phyloP scores from a whole-genome alignment of 1,284 basidiomycete genomes.

The Moesziomyces sp. region DNA sequence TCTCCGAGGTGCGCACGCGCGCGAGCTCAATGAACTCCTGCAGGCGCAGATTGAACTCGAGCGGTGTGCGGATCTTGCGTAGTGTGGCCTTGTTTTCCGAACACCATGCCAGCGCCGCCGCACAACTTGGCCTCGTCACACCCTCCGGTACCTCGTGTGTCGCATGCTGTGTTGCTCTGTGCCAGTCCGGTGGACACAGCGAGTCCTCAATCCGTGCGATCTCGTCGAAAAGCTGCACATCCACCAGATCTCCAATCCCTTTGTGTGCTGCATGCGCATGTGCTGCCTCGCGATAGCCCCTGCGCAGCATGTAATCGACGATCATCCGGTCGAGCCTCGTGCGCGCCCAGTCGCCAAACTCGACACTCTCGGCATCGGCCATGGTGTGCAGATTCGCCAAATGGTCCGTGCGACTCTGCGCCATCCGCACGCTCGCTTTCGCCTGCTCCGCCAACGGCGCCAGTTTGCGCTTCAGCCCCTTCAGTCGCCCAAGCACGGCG shows the following conservation, averaged over 20 bases:
- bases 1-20: slow-evolving; percentile 20
- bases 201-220: slow-evolving; percentile 85
- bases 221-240: slow-evolving; percentile 81
- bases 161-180: not conserved
- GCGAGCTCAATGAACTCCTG: slow-evolving; percentile 95
- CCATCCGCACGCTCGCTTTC: slow-evolving; percentile 29
- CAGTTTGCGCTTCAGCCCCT: slow-evolving; percentile 84
- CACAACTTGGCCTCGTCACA: slow-evolving; percentile 75
- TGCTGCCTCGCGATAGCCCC: slow-evolving; percentile 69
- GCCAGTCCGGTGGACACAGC: slow-evolving; percentile 68
- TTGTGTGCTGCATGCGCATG: slow-evolving; percentile 28
- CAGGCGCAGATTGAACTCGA: slow-evolving; percentile 93
- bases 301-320: slow-evolving; percentile 87
- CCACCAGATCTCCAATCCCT: slow-evolving; percentile 71
- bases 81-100: slow-evolving; percentile 92
- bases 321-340: slow-evolving; percentile 87
- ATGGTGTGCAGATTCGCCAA: slow-evolving; percentile 45
- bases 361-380: slow-evolving; percentile 13
- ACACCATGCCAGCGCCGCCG: slow-evolving; percentile 92
- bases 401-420: slow-evolving; percentile 48
- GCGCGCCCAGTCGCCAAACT: slow-evolving; percentile 75
- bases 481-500: slow-evolving; percentile 78
- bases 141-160: not conserved
- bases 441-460: slow-evolving; percentile 25
- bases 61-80: slow-evolving; percentile 82